These are phyloP conservation scores for Cornus kousa DNA, from an alignment of 148 eudicot genomes.

Conservation along the genomic window DNA sequence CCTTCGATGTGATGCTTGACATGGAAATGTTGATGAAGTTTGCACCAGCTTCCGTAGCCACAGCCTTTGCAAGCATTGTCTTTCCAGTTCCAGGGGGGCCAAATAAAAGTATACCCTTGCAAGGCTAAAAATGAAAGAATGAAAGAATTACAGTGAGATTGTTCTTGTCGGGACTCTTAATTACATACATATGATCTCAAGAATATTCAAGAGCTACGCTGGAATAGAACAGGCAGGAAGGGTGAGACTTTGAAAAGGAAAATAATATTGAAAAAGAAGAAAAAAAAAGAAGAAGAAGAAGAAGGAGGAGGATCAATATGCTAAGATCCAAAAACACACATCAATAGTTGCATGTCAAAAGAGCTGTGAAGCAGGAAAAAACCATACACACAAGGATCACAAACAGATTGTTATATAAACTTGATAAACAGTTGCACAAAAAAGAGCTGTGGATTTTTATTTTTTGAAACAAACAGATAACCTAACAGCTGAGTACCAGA, in stretches of 20 bases:
- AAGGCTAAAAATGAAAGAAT: conserved; percentile 61
- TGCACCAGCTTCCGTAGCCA: conserved; percentile 99
- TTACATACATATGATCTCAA: background rate
- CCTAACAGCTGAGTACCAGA: background rate
- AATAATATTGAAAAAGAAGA: background rate
- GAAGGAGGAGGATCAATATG: too few relatives aligned
- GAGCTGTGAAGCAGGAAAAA: background rate
- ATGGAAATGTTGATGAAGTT: conserved; percentile 95
- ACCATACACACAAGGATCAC: background rate
- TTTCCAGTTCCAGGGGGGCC: conserved; percentile 99
- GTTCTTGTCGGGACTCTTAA: background rate
- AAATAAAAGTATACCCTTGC: conserved; percentile 96
- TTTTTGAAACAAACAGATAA: background rate
- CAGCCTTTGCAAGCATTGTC: conserved; percentile 99
- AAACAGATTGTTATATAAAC: too few relatives aligned
- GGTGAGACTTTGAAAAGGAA: background rate
- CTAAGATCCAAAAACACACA: background rate
- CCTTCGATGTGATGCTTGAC: conserved; percentile 99
- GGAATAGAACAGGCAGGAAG: background rate
- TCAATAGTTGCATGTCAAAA: background rate
- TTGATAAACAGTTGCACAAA: too few relatives aligned
- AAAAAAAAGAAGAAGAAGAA: background rate
- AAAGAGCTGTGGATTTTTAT: too few relatives aligned
- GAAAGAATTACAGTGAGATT: conserved; percentile 9
- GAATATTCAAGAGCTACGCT: background rate